Evolutionary conservation across 2,329 filamentous ascomycete species (phyloP).

Genomic region (Diaporthe sp.): DNA sequence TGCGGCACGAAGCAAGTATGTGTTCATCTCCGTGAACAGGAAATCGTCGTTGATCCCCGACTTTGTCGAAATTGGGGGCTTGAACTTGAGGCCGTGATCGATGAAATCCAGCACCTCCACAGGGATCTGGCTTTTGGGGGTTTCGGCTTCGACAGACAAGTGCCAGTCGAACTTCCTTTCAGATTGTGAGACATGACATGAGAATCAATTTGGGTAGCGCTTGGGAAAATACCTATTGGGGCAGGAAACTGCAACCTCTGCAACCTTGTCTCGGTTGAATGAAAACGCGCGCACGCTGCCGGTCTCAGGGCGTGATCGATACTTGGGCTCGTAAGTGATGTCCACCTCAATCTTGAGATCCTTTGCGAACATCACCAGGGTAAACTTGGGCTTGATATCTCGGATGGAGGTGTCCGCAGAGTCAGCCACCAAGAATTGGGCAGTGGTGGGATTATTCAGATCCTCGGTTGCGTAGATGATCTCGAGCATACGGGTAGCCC

Average conservation of each 20-base stretch:
- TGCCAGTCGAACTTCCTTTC: constrained; percentile 51
- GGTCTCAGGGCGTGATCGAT: neutral
- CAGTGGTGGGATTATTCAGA: neutral
- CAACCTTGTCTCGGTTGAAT: constrained; percentile 32
- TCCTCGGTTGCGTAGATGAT: constrained; percentile 29
- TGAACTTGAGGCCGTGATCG: constrained; percentile 38
- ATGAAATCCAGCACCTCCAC: constrained; percentile 40
- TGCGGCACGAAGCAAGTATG: constrained; percentile 19
- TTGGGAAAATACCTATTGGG: constrained; percentile 44
- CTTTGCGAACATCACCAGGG: constrained; percentile 36
- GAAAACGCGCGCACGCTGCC: constrained; percentile 18
- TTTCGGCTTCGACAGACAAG: constrained; percentile 44
- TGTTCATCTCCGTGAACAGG: neutral
- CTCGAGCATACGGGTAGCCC: constrained; percentile 22
- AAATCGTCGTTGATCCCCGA: constrained; percentile 15
- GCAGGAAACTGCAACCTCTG: constrained; percentile 44
- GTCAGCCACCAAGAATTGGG: constrained; percentile 1
- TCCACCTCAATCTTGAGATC: constrained; percentile 39
- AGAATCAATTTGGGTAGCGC: too few species aligned
- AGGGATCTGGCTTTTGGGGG: constrained; percentile 39
- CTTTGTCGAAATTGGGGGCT: constrained; percentile 14
- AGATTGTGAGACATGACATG: constrained; percentile 34
- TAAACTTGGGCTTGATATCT: constrained; percentile 32
- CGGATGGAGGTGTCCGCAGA: neutral
- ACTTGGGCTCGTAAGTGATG: constrained; percentile 19